A percentile compares a stretch with the other conserved stretches of the same genome.
phyloP scores from a whole-genome alignment of 768 basidiomycete species.

The Kwoniella botswanensis region DNA sequence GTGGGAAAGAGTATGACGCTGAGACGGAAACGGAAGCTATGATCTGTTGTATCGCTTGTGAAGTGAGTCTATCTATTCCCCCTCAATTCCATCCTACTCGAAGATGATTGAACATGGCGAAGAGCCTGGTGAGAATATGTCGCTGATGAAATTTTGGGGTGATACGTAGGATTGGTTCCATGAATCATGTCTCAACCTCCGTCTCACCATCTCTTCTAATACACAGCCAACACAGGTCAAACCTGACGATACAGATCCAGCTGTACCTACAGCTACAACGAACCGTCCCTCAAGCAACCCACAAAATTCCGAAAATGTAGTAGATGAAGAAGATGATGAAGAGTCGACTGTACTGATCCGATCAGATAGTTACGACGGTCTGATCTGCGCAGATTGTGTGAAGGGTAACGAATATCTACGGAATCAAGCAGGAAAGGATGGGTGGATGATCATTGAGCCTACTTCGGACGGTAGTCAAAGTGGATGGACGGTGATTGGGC shows the following conservation, averaged over 20 bases:
- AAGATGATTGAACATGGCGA: not conserved
- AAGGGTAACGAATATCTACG: constrained; percentile 20
- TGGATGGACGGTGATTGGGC: constrained; percentile 13
- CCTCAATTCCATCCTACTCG: too few relatives aligned
- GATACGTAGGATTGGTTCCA: constrained; percentile 54
- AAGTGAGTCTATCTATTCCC: constrained; percentile 34
- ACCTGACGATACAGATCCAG: not conserved
- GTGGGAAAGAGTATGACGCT: constrained; percentile 54
- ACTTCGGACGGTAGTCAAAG: not conserved
- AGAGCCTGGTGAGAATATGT: not conserved
- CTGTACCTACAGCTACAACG: not conserved
- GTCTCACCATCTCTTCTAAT: not conserved
- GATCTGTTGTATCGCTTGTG: constrained; percentile 55
- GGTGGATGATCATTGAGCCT: constrained; percentile 56
- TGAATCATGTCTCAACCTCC: constrained; percentile 52
- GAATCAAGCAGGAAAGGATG: constrained; percentile 41
- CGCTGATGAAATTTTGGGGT: not conserved
- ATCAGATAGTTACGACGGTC: constrained; percentile 49
- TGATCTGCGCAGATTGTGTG: constrained; percentile 52
- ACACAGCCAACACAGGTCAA: not conserved
- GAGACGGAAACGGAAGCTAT: constrained; percentile 55
- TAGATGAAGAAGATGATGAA: constrained; percentile 48
- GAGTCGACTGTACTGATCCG: constrained; percentile 45
- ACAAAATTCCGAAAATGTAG: not conserved
- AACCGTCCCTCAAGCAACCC: too few relatives aligned